Evolutionary conservation across 2,329 filamentous ascomycete genomes (phyloP).

Genomic region (Diplodia intermedia): DNA sequence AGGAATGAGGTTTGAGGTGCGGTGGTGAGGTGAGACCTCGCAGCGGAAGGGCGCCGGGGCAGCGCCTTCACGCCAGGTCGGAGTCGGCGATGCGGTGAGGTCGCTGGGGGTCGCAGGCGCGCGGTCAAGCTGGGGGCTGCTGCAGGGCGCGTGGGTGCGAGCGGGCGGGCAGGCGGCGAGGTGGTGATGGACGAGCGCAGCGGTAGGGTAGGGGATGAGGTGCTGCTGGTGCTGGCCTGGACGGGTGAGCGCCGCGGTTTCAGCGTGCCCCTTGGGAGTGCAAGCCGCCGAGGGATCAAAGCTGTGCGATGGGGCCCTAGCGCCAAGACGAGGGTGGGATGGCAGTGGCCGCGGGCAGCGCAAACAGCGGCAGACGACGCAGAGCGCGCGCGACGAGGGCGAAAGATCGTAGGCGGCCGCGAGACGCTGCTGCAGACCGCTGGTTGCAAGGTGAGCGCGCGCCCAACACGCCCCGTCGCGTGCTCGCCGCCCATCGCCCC

Average conservation of each 20-base stretch:
- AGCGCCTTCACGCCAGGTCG: constrained; percentile 33
- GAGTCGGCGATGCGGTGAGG: constrained; percentile 18
- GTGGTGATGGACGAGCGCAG: constrained; percentile 32
- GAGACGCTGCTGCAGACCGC: constrained; percentile 25
- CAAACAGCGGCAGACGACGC: constrained; percentile 29
- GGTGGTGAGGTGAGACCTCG: constrained; percentile 33
- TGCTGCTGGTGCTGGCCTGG: constrained; percentile 32
- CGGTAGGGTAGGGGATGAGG: constrained; percentile 34
- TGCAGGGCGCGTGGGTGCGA: constrained; percentile 29
- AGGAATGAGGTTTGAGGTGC: constrained; percentile 27
- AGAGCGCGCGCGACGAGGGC: constrained; percentile 15
- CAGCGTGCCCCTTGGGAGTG: constrained; percentile 32
- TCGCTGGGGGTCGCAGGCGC: constrained; percentile 21
- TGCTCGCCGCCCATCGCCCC: constrained; percentile 26
- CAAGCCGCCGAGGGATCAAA: constrained; percentile 23
- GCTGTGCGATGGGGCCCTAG: constrained; percentile 25
- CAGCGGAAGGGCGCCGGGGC: constrained; percentile 31
- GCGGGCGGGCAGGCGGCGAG: constrained; percentile 23
- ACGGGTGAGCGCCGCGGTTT: constrained; percentile 32
- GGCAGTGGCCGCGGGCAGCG: constrained; percentile 28
- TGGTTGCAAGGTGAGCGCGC: constrained; percentile 8
- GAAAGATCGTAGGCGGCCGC: not conserved
- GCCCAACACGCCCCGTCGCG: constrained; percentile 17
- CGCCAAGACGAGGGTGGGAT: constrained; percentile 28
- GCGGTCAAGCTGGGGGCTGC: constrained; percentile 29